Evolutionary conservation across 2,329 filamentous ascomycete genomes (phyloP), one percentile per base, ranked within the genome.

Genomic region (Phialophora verrucosa): DNA sequence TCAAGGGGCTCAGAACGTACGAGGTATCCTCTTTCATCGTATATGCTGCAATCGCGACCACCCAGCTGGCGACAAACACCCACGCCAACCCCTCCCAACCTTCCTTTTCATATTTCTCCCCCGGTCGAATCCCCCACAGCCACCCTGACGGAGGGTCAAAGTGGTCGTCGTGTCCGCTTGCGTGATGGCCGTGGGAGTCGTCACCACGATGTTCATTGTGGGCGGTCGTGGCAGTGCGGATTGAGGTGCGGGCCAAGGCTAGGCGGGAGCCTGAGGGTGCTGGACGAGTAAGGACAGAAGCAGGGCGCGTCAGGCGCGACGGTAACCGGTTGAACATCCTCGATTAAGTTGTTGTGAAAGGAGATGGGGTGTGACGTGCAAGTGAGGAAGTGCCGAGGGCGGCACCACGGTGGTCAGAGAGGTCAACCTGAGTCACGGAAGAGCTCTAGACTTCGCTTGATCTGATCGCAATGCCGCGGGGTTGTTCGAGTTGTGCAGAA

Each of bases 11-110:
- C 61, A 67, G 56, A 55, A 92, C 93, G 83, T 85, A 99, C 95
- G 92, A 96, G 70, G 94, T 98, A 85, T 99, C 95, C 61, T 95
- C 95, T 88, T 98, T 98, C 79, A 95, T 98, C 69, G 92, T 92
- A 82, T 97, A 92, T 71, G 91, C 92, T 71, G 97, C 84, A 68
- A 87, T 88, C 62, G 89, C 90, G 71, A 92, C 83, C 31, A 88
- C 81, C 75, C 96, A 81, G 75, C 88, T 90, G 62, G 91, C 92
- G 78, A 89, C 91, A 80, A 96, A 93, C 31, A 70, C 44, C 54
- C 58, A 69, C 25, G 67, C 63, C 17, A 68, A 47, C 2, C 59
- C 56, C 85, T 99, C 95, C 95, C 95, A 99, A 60, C 94, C 95
- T 83, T 99, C 95, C 79, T 92, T 91, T 86, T 96, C 88, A 77